Evolutionary conservation across 2,329 filamentous ascomycete genomes (phyloP), one percentile per base, ranked within the genome.

Genomic region (Botrytis elliptica): DNA sequence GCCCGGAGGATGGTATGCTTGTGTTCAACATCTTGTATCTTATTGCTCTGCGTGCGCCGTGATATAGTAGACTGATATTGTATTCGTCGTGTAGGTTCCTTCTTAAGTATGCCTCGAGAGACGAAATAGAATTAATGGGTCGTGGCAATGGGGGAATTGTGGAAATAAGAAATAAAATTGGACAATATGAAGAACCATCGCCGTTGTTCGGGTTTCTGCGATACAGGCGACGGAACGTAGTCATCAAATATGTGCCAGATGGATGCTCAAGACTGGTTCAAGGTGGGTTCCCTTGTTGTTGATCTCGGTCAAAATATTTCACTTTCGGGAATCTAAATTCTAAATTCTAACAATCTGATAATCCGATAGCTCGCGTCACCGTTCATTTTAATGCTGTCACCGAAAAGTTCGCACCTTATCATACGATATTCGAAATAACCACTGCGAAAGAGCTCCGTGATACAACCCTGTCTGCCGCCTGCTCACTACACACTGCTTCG

Each of bases 231-330:
- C 90, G 94, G 81, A 98, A 94, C 83, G 92, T 98, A 67, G 84
- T 99, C 75, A 88, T 99, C 82, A 98, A 96, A 84, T 97, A 96
- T 82, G 88, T 97, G 75, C 96, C 95, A 1, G 93, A 97, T 75
- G 93, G 91, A 74, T 95, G 95, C 77, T 98, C 96, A 76, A 89
- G 96, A 79, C 86, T 99, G 72, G 86, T 99, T 71, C 93, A 97
- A 92, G 96, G 96, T 97, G 84, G 78, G 89, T 44, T 68, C 60
- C 62, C 73, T 72, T 62, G 42, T 72, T 62, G 42, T 70, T 70
- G 69, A 65, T 79, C 81, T 78, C 80, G 49, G n/a, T n/a, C 46
- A 40, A 25, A 75, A 74, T 75, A 25, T 52, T 29, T 62, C 33
- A 52, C 55, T 18, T 77, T 80, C 77, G 82, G 62, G 49, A 70